phyloP scores from a whole-genome alignment of 1,139 yeast genomes.

The Zygoascus meyerae region DNA sequence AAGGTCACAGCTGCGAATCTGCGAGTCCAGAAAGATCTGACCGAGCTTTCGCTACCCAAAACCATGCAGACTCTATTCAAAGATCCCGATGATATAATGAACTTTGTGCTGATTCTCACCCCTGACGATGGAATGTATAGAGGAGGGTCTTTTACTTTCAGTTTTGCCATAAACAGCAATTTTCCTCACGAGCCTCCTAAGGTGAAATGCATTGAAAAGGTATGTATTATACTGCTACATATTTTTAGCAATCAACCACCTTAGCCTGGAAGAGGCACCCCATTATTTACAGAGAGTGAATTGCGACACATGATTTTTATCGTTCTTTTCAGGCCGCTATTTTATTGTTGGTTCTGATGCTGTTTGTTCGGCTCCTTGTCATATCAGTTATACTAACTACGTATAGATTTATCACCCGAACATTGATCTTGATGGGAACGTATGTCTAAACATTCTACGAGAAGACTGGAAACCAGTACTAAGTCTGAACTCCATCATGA shows the following conservation, averaged over 20 bases:
- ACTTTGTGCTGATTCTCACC: conserved; percentile 51
- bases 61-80: conserved; percentile 56
- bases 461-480: conserved; percentile 97
- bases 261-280: too few relatives aligned
- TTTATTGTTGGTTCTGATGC: conserved; percentile 1
- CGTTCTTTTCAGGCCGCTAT: too few relatives aligned
- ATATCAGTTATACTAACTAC: too few relatives aligned
- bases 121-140: conserved; percentile 82
- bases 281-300: too few relatives aligned
- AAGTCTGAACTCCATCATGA: conserved; percentile 70
- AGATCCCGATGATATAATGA: conserved; percentile 52
- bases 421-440: conserved; percentile 83
- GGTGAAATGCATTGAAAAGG: conserved; percentile 32
- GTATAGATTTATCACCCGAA: conserved; percentile 83
- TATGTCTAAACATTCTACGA: conserved; percentile 81
- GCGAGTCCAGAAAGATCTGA: conserved; percentile 50
- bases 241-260: too few relatives aligned
- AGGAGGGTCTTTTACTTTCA: conserved; percentile 63
- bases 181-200: conserved; percentile 95
- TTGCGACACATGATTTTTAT: too few relatives aligned
- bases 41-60: conserved; percentile 62
- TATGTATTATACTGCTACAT: conserved; percentile 3
- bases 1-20: conserved; percentile 43
- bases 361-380: conserved; percentile 29
- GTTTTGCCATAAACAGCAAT: conserved; percentile 56